Percentiles rank a stretch among this genome's conserved stretches.
Evolutionary conservation across 2,329 filamentous ascomycete species (phyloP).

Genomic region (Apiospora kogelbergensis): DNA sequence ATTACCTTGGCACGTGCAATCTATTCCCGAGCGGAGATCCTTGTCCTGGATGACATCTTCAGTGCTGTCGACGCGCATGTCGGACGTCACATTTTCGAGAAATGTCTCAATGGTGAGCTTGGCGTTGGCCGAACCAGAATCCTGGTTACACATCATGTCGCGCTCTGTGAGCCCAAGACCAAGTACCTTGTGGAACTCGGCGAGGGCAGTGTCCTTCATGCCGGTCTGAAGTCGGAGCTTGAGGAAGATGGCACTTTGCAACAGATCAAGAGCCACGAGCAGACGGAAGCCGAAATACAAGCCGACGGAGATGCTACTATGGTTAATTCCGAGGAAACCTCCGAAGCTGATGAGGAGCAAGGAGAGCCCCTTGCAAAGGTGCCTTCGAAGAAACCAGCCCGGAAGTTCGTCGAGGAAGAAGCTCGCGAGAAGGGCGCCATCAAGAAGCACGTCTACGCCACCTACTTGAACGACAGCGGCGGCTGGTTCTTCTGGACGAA

Average conservation of each 20-base stretch:
- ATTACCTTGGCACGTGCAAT: constrained; percentile 77
- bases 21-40: constrained; percentile 74
- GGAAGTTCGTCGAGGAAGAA: constrained; percentile 78
- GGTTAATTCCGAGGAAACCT: constrained; percentile 55
- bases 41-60: constrained; percentile 83
- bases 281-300: constrained; percentile 42
- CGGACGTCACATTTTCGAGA: constrained; percentile 75
- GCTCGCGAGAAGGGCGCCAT: constrained; percentile 69
- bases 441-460: constrained; percentile 63
- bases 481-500: constrained; percentile 60
- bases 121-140: constrained; percentile 71
- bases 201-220: constrained; percentile 63
- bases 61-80: constrained; percentile 81
- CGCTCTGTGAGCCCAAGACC: constrained; percentile 67
- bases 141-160: constrained; percentile 78
- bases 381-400: constrained; percentile 49
- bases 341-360: constrained; percentile 40
- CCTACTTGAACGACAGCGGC: constrained; percentile 67
- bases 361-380: constrained; percentile 48
- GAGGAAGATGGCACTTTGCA: constrained; percentile 55
- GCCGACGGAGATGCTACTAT: constrained; percentile 56
- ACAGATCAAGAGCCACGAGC: constrained; percentile 57
- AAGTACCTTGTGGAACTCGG: constrained; percentile 75
- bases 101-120: constrained; percentile 71
- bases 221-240: constrained; percentile 67